A percentile compares a stretch with the other conserved stretches of the same genome.
These are phyloP conservation scores for Gaeumannomyces sp. DNA, from an alignment of 2,329 filamentous ascomycete species.

Conservation along the genomic window DNA sequence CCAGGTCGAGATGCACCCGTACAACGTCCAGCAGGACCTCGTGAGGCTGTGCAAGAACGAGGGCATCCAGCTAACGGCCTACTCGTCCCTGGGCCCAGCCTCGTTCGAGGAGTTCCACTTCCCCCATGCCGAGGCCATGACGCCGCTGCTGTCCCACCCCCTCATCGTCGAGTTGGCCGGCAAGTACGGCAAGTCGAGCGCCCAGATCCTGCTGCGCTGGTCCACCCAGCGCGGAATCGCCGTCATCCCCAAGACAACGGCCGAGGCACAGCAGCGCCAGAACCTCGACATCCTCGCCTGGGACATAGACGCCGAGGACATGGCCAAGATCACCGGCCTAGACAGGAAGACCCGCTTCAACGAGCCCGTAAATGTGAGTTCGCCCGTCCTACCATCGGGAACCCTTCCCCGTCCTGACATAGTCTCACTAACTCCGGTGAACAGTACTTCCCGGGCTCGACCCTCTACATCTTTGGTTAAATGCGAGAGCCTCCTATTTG, in stretches of 20 bases:
- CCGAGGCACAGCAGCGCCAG: slow-evolving; percentile 39
- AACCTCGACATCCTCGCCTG: slow-evolving; percentile 53
- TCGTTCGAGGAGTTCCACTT: slow-evolving; percentile 73
- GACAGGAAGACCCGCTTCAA: slow-evolving; percentile 55
- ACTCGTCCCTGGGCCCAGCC: slow-evolving; percentile 76
- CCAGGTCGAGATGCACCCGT: slow-evolving; percentile 88
- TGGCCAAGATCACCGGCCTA: slow-evolving; percentile 48
- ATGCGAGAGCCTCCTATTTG: not conserved
- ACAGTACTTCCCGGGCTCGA: slow-evolving; percentile 50
- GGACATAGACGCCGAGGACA: slow-evolving; percentile 46
- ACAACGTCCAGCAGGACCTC: slow-evolving; percentile 70
- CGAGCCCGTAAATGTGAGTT: slow-evolving; percentile 36
- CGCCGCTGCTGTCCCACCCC: slow-evolving; percentile 64
- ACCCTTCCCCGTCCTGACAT: not conserved
- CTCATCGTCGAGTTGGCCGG: slow-evolving; percentile 58
- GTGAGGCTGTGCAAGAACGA: slow-evolving; percentile 63
- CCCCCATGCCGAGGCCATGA: slow-evolving; percentile 57
- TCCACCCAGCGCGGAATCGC: slow-evolving; percentile 75
- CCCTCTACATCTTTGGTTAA: slow-evolving; percentile 54
- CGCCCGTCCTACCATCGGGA: not conserved
- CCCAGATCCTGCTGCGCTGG: slow-evolving; percentile 82
- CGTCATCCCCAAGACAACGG: slow-evolving; percentile 67
- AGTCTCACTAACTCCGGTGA: not conserved
- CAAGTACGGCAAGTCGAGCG: slow-evolving; percentile 66
- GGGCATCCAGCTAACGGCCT: slow-evolving; percentile 71